Percentiles rank a stretch among this genome's conserved stretches.
Evolutionary conservation across 208 protist genomes (phyloP).

Genomic region (Leishmania arabica): DNA sequence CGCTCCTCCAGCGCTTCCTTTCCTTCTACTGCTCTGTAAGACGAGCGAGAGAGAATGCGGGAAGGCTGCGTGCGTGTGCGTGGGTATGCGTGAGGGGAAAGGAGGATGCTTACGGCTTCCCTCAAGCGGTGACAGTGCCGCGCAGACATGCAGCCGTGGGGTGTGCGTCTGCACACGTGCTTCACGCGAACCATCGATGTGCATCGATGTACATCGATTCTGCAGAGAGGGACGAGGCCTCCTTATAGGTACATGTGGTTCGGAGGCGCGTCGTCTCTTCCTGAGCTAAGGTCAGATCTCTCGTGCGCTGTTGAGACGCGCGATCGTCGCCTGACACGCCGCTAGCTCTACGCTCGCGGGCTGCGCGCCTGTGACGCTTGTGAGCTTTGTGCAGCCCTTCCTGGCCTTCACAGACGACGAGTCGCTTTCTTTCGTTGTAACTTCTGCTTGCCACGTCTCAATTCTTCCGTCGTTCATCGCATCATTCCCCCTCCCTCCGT

Average conservation of each 20-base stretch:
- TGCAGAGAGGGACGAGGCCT: not conserved
- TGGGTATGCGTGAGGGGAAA: not conserved
- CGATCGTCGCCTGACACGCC: not conserved
- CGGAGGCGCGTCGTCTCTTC: not conserved
- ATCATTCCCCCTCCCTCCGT: not conserved
- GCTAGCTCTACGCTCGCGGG: not conserved
- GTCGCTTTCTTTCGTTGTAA: not conserved
- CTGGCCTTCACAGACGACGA: not conserved
- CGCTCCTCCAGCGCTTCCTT: not conserved
- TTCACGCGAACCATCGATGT: not conserved
- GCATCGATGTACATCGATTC: not conserved
- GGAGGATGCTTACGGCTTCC: not conserved
- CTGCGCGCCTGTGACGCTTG: constrained; percentile 2
- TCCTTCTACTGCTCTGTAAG: not conserved
- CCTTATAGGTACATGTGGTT: not conserved
- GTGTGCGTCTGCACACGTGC: not conserved
- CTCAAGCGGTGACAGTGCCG: not conserved
- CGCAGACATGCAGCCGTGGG: not conserved
- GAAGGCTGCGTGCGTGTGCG: not conserved
- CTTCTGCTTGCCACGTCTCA: not conserved
- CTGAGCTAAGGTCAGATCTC: not conserved
- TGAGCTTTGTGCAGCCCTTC: not conserved
- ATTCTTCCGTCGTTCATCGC: not conserved
- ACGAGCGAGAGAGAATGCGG: not conserved
- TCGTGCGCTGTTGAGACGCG: not conserved